phyloP scores from a whole-genome alignment of 73 alveolate species.

The Blepharisma stoltei region DNA sequence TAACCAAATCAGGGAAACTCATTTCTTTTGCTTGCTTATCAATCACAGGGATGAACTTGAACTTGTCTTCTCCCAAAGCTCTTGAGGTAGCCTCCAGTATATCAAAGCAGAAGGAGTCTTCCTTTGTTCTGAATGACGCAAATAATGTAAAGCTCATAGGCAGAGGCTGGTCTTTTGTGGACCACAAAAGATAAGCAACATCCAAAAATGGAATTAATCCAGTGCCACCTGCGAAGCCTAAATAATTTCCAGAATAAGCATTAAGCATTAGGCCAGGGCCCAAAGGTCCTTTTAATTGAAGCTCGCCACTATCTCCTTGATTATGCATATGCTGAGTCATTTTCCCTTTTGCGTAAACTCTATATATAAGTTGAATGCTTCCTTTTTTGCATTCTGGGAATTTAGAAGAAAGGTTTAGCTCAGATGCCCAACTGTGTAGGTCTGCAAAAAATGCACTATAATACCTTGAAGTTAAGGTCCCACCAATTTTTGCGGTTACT shows the following conservation, averaged over 20 bases:
- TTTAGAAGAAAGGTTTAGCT: neutral
- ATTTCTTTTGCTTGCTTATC: neutral
- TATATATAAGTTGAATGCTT: neutral
- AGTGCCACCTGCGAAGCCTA: constrained; percentile 11
- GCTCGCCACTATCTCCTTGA: neutral
- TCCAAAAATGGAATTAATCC: constrained; percentile 15
- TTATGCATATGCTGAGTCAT: neutral
- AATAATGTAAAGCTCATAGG: neutral
- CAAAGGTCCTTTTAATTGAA: neutral
- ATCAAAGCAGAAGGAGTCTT: neutral
- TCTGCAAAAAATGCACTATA: neutral
- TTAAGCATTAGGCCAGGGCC: constrained; percentile 18
- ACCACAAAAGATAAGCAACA: neutral
- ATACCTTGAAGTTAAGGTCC: neutral
- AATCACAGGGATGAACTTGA: too few species aligned
- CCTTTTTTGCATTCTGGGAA: neutral
- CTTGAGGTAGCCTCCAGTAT: too few species aligned
- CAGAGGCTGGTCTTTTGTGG: neutral
- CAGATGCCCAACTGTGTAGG: neutral
- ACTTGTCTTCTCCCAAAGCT: too few species aligned
- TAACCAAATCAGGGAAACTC: neutral
- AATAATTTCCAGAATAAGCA: neutral
- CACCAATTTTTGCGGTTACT: neutral
- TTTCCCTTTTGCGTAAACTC: constrained; percentile 5
- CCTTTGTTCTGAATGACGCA: neutral